A percentile compares a stretch with the other conserved stretches of the same genome.
Evolutionary conservation across 2,329 filamentous ascomycete genomes (phyloP).

Genomic region (Aspergillus fischeri): DNA sequence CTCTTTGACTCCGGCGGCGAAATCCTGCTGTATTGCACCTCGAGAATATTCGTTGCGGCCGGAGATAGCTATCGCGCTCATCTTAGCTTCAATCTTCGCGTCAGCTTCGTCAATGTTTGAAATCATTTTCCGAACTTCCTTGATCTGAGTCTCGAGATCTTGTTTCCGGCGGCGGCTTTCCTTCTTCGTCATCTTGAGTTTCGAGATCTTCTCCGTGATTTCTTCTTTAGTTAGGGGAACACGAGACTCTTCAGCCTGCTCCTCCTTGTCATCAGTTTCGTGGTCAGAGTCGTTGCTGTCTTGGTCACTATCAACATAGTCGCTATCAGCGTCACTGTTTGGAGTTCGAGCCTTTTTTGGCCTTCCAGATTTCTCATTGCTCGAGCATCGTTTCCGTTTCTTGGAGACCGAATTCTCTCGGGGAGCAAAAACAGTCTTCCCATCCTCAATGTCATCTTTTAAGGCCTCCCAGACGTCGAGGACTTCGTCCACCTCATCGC

Average conservation of each 20-base stretch:
- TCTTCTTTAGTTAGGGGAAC: not conserved
- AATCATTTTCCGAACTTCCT: not conserved
- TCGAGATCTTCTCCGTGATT: not conserved
- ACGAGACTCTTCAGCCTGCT: conserved; percentile 9
- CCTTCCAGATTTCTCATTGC: not conserved
- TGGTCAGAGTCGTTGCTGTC: conserved; percentile 10
- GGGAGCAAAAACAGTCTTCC: not conserved
- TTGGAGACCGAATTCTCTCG: not conserved
- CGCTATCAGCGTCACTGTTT: not conserved
- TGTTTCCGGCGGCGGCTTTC: not conserved
- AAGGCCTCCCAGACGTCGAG: not conserved
- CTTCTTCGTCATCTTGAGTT: not conserved
- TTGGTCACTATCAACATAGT: not conserved
- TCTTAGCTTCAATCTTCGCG: conserved; percentile 10
- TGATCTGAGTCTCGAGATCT: not conserved
- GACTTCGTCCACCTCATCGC: not conserved
- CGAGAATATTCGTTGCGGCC: conserved; percentile 8
- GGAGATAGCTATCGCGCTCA: conserved; percentile 26
- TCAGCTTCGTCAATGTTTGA: not conserved
- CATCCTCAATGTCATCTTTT: not conserved
- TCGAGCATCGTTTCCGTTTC: not conserved
- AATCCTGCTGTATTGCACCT: conserved; percentile 3
- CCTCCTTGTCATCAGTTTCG: not conserved
- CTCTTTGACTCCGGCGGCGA: not conserved
- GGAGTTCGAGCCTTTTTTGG: not conserved